Evolutionary conservation across 2,329 filamentous ascomycete genomes (phyloP).

Genomic region (Cytospora piceicola): DNA sequence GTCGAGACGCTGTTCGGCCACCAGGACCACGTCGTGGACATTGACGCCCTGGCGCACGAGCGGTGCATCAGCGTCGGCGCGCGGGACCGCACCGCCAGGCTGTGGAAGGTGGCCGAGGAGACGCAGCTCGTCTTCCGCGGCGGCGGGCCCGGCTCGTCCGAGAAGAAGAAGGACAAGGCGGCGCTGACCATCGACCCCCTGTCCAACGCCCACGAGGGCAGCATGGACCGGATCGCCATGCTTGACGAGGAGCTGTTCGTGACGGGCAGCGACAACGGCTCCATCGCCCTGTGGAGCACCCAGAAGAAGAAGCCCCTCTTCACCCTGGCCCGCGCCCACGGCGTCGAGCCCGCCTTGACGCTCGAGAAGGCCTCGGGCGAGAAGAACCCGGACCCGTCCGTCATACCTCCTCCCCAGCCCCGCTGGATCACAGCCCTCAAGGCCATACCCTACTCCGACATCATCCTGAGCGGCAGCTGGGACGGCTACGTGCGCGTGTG

Average conservation of each 20-base stretch:
- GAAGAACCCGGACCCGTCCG: conserved; percentile 60
- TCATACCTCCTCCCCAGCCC: conserved; percentile 68
- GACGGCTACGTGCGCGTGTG: conserved; percentile 86
- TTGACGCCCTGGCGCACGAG: conserved; percentile 82
- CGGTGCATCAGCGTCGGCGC: conserved; percentile 90
- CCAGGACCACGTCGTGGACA: conserved; percentile 84
- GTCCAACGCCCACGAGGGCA: conserved; percentile 73
- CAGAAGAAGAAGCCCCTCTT: conserved; percentile 94
- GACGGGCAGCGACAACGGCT: conserved; percentile 90
- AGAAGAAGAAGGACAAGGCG: conserved; percentile 48
- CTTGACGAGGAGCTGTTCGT: conserved; percentile 88
- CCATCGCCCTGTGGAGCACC: conserved; percentile 82
- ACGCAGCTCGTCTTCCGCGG: conserved; percentile 94
- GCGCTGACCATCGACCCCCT: conserved; percentile 49
- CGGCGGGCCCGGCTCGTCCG: conserved; percentile 58
- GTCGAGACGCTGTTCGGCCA: conserved; percentile 96
- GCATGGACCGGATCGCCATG: conserved; percentile 89
- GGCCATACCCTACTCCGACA: conserved; percentile 85
- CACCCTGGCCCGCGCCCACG: conserved; percentile 80
- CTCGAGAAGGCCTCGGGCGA: conserved; percentile 77
- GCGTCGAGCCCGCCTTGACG: conserved; percentile 72
- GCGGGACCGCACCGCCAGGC: conserved; percentile 84
- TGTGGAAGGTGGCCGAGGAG: conserved; percentile 97
- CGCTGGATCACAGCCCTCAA: conserved; percentile 89
- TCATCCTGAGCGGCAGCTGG: conserved; percentile 92